Evolutionary conservation across 495 filamentous ascomycete genomes (phyloP).

Genomic region (Echria macrotheca): DNA sequence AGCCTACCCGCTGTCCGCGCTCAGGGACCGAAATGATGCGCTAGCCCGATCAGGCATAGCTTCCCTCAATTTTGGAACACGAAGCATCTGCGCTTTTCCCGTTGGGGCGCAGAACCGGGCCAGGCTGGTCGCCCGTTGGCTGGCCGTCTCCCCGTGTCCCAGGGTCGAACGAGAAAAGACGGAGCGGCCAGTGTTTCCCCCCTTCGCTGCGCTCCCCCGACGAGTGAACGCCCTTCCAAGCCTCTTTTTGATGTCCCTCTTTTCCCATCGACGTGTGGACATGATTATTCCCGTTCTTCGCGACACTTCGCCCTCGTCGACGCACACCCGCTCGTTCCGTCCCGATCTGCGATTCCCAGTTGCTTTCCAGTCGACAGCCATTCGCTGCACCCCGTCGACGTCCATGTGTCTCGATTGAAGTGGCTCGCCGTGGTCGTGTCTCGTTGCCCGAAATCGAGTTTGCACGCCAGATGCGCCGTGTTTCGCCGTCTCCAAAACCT

Average conservation of each 20-base stretch:
- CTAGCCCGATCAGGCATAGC: slow-evolving; percentile 14
- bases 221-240: slow-evolving; percentile 8
- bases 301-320: background rate
- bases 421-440: slow-evolving; percentile 1
- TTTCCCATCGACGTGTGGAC: background rate
- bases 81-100: background rate
- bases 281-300: slow-evolving; percentile 2
- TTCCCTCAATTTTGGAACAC: slow-evolving; percentile 17
- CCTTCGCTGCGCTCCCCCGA: background rate
- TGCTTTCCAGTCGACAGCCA: background rate
- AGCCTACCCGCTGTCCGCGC: slow-evolving; percentile 7
- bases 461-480: slow-evolving; percentile 12
- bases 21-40: slow-evolving; percentile 13
- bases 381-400: background rate
- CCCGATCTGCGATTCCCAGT: background rate
- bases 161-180: background rate
- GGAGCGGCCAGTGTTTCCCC: slow-evolving; percentile 2
- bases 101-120: background rate
- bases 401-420: slow-evolving; percentile 4
- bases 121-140: background rate
- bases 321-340: background rate
- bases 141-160: slow-evolving; percentile 2
- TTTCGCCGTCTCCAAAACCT: slow-evolving; percentile 20
- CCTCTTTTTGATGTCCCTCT: background rate
- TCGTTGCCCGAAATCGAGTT: background rate